phyloP scores from a whole-genome alignment of 192 early-diverging fungal species.

The Radiomyces spectabilis region DNA sequence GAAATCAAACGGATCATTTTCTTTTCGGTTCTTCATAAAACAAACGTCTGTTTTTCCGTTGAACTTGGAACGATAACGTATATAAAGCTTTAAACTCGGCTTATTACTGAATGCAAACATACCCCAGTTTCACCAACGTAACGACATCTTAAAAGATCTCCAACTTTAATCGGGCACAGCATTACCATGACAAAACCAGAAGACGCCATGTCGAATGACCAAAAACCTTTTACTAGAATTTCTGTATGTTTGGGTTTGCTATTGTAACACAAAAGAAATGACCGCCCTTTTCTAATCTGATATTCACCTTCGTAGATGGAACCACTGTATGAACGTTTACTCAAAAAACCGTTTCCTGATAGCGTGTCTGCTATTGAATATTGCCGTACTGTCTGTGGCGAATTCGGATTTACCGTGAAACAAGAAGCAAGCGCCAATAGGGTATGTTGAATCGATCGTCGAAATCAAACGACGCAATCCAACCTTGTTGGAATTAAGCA shows the following conservation, averaged over 20 bases:
- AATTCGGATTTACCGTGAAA: slow-evolving; percentile 53
- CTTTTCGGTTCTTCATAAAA: not conserved
- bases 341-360: slow-evolving; percentile 39
- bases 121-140: not conserved
- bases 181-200: not conserved
- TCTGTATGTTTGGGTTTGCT: too few species aligned
- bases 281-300: too few species aligned
- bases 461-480: too few species aligned
- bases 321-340: slow-evolving; percentile 39
- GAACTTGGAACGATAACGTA: too few species aligned
- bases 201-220: not conserved
- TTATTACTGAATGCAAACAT: not conserved
- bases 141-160: not conserved
- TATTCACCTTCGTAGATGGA: slow-evolving; percentile 45
- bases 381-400: slow-evolving; percentile 39
- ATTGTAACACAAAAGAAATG: too few species aligned
- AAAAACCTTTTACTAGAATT: not conserved
- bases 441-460: slow-evolving; percentile 34
- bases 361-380: slow-evolving; percentile 37
- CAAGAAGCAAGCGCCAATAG: slow-evolving; percentile 54
- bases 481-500: too few species aligned
- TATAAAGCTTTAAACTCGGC: too few species aligned
- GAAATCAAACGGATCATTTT: not conserved
- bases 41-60: not conserved
- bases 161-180: not conserved